Percentiles rank a stretch among this genome's conserved stretches.
Evolutionary conservation across 2,329 filamentous ascomycete genomes (phyloP).

Genomic region (Dothistroma pini): DNA sequence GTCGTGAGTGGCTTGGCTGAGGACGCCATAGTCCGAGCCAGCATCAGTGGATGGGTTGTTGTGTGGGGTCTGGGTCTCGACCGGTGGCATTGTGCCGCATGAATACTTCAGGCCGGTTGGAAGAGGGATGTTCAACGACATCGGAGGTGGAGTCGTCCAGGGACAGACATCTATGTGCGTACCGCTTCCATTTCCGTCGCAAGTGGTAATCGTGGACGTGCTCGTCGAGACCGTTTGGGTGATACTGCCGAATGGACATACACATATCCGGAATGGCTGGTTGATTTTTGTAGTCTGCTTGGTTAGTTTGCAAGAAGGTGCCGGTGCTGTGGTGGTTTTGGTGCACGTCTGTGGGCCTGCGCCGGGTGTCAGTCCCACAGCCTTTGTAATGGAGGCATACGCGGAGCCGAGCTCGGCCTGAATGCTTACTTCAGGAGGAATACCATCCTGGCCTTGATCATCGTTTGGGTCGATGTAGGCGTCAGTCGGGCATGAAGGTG

Average conservation of each 20-base stretch:
- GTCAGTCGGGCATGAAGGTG: background rate
- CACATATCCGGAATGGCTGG: background rate
- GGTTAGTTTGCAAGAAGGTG: background rate
- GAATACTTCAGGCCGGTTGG: too few species aligned
- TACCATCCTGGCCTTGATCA: slow-evolving; percentile 9
- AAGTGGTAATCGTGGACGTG: background rate
- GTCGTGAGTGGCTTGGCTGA: too few species aligned
- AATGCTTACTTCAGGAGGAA: background rate
- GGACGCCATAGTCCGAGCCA: too few species aligned
- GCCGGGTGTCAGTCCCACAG: too few species aligned
- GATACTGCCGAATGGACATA: background rate
- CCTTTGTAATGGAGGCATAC: too few species aligned
- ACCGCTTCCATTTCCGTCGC: background rate
- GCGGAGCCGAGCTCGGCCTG: too few species aligned
- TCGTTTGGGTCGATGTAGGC: background rate
- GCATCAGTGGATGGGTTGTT: too few species aligned
- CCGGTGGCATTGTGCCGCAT: too few species aligned
- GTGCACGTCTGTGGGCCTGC: background rate
- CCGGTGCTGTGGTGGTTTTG: background rate
- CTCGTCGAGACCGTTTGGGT: background rate
- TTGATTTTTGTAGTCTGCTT: background rate
- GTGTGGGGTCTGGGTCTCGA: too few species aligned
- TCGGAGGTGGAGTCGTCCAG: slow-evolving; percentile 1
- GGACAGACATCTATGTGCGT: slow-evolving; percentile 1
- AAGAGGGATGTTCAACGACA: background rate